These are phyloP conservation scores for Cinchona pubescens DNA, from an alignment of 257 asterid genomes.

Conservation along the genomic window DNA sequence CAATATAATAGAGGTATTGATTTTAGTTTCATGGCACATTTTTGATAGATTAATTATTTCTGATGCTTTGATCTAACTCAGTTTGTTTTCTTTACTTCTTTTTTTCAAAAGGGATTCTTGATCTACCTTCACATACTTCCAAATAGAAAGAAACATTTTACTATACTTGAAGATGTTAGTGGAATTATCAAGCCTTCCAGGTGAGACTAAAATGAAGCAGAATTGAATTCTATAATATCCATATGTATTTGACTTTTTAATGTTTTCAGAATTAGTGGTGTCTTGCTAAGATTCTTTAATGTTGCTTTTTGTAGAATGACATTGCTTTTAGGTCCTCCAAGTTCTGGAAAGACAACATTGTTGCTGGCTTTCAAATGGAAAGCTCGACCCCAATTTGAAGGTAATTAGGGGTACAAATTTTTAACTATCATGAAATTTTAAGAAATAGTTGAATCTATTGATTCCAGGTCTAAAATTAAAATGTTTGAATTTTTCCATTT, in stretches of 20 bases:
- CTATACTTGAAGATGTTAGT: slow-evolving; percentile 49
- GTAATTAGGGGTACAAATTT: too few species aligned
- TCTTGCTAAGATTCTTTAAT: neutral
- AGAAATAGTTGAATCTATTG: neutral
- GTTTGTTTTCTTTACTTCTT: neutral
- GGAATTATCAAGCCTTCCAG: slow-evolving; percentile 61
- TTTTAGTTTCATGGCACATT: slow-evolving; percentile 6
- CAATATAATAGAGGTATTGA: slow-evolving; percentile 43
- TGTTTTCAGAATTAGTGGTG: neutral
- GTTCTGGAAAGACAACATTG: slow-evolving; percentile 52
- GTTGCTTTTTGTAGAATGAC: slow-evolving; percentile 35
- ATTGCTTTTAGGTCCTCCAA: slow-evolving; percentile 55
- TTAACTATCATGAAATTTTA: too few species aligned
- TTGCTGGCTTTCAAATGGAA: slow-evolving; percentile 55
- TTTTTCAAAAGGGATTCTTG: slow-evolving; percentile 10
- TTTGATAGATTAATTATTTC: slow-evolving; percentile 21
- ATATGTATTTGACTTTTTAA: neutral
- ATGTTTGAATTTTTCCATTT: neutral
- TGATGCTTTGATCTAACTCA: neutral
- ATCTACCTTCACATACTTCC: slow-evolving; percentile 39
- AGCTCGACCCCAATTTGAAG: too few species aligned
- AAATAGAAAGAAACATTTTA: slow-evolving; percentile 38
- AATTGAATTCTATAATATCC: neutral
- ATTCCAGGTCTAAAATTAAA: neutral
- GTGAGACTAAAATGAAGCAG: slow-evolving; percentile 7